A percentile compares a stretch with the other conserved stretches of the same genome.
phyloP scores from a whole-genome alignment of 1,139 yeast species.

The Saccharomyces hybrid region DNA sequence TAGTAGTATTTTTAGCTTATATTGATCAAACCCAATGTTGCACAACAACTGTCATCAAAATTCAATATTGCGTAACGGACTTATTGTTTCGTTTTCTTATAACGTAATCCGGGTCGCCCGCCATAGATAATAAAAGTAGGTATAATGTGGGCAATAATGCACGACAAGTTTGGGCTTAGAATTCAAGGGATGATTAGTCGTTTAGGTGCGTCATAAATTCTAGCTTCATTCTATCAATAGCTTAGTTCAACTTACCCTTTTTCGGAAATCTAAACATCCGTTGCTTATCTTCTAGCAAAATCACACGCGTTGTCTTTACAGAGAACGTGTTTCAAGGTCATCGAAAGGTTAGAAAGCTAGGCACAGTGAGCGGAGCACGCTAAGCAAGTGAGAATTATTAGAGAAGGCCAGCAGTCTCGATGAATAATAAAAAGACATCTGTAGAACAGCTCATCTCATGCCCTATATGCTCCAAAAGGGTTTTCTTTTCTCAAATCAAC shows the following conservation, averaged over 20 bases:
- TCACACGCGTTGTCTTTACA: background rate
- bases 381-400: background rate
- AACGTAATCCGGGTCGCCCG: background rate
- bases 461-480: conserved; percentile 26
- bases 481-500: conserved; percentile 24
- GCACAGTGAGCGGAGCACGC: background rate
- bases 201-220: background rate
- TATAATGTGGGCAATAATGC: background rate
- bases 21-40: background rate
- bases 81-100: background rate
- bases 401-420: background rate
- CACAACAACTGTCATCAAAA: conserved; percentile 1
- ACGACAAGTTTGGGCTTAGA: background rate
- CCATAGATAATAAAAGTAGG: background rate
- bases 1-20: background rate
- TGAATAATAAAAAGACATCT: background rate
- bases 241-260: background rate
- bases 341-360: background rate
- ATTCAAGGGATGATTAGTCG: background rate
- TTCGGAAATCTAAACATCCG: background rate
- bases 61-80: conserved; percentile 1
- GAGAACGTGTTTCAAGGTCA: background rate
- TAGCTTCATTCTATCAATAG: background rate
- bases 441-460: conserved; percentile 26
- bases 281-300: background rate